A percentile compares a stretch with the other conserved stretches of the same genome.
phyloP scores from a whole-genome alignment of 257 asterid genomes.

The Solanum piurae region DNA sequence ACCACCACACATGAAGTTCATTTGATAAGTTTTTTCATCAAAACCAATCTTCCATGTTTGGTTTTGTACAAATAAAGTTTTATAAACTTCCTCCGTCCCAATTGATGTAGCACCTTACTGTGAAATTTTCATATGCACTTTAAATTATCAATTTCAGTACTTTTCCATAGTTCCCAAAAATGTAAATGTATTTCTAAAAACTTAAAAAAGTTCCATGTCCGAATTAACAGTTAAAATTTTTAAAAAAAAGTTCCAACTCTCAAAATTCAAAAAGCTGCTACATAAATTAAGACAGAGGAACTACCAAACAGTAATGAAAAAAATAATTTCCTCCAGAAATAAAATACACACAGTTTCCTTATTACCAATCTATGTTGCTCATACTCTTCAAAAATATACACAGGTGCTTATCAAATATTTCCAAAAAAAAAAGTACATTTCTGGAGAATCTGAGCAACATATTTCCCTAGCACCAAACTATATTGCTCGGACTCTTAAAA shows the following conservation, averaged over 20 bases:
- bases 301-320: background rate
- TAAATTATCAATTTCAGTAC: background rate
- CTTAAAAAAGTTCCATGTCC: background rate
- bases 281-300: background rate
- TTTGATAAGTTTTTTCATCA: background rate
- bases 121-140: background rate
- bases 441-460: background rate
- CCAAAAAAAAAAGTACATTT: too few relatives aligned
- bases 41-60: background rate
- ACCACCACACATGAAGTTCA: background rate
- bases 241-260: background rate
- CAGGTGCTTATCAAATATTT: background rate
- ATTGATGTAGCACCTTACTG: background rate
- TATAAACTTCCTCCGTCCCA: background rate
- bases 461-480: background rate
- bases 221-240: background rate
- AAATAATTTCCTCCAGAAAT: background rate
- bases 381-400: background rate
- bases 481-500: background rate
- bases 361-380: background rate
- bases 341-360: background rate
- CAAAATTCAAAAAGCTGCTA: background rate
- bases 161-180: background rate
- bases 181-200: background rate
- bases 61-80: background rate